These are phyloP conservation scores for Arctium lappa DNA, from an alignment of 129 eudicot genomes.

Conservation along the genomic window DNA sequence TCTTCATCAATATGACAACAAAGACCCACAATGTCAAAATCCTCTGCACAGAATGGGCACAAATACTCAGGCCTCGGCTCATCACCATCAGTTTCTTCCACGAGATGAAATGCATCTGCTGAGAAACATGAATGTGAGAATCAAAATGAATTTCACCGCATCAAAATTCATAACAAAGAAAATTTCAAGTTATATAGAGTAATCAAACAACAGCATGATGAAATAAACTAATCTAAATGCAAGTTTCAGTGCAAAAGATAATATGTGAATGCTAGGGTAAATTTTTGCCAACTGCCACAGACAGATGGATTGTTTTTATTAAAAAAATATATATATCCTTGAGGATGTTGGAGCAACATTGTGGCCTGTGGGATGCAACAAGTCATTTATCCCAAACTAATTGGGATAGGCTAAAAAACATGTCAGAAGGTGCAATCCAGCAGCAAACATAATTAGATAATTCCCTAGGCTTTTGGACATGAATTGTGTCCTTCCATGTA, in stretches of 20 bases:
- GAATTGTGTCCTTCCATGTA: neutral
- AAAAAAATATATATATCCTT: neutral
- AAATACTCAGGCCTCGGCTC: constrained; percentile 58
- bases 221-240: neutral
- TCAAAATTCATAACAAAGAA: neutral
- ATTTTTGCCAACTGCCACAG: neutral
- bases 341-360: neutral
- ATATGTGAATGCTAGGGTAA: neutral
- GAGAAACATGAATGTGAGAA: constrained; percentile 10
- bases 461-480: neutral
- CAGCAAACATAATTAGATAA: neutral
- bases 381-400: neutral
- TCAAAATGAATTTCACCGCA: neutral
- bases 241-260: neutral
- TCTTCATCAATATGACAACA: constrained; percentile 87
- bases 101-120: constrained; percentile 52
- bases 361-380: neutral
- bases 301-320: neutral
- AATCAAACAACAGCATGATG: neutral
- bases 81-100: constrained; percentile 59
- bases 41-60: constrained; percentile 82
- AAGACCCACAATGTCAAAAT: constrained; percentile 79
- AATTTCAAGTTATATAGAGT: neutral
- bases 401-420: neutral
- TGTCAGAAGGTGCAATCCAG: neutral